Conservation (phyloP, 148 eudicot genomes). For the Mesembryanthemum crystallinum region DNA sequence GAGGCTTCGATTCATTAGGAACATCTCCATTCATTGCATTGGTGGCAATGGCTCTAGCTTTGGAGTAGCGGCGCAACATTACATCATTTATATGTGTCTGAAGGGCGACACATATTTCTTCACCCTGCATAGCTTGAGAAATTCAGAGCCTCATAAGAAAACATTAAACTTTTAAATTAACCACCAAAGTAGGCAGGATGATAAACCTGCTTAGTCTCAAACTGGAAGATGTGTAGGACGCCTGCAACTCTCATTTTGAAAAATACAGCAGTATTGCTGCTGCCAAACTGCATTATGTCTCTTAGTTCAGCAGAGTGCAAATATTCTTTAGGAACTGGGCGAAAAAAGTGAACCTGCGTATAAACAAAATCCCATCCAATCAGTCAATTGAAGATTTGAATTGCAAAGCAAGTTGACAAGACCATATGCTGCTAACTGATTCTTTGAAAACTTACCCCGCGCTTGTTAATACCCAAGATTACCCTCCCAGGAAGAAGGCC, state of each 20-base stretch:
- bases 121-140: conserved; percentile 57
- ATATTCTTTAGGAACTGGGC: conserved; percentile 97
- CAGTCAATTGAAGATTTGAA: not conserved
- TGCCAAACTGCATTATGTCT: conserved; percentile 99
- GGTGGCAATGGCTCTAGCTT: conserved; percentile 74
- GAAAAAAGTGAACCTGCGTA: conserved; percentile 89
- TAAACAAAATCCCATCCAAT: not conserved
- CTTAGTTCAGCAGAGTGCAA: conserved; percentile 94
- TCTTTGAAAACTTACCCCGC: conserved; percentile 66
- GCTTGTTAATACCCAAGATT: conserved; percentile 87
- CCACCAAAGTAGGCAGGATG: not conserved
- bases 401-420: not conserved
- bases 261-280: conserved; percentile 97
- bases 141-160: conserved; percentile 15
- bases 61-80: conserved; percentile 97
- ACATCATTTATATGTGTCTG: conserved; percentile 99
- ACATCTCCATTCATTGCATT: conserved; percentile 57
- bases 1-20: conserved; percentile 51
- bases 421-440: not conserved
- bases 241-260: conserved; percentile 99
- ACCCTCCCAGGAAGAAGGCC: conserved; percentile 95
- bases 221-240: conserved; percentile 92
- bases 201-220: conserved; percentile 95
- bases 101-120: conserved; percentile 97
- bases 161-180: not conserved